Percentiles rank a stretch among this genome's conserved stretches.
phyloP scores from a whole-genome alignment of 768 basidiomycete species.

The Xerocomellus intermedius region DNA sequence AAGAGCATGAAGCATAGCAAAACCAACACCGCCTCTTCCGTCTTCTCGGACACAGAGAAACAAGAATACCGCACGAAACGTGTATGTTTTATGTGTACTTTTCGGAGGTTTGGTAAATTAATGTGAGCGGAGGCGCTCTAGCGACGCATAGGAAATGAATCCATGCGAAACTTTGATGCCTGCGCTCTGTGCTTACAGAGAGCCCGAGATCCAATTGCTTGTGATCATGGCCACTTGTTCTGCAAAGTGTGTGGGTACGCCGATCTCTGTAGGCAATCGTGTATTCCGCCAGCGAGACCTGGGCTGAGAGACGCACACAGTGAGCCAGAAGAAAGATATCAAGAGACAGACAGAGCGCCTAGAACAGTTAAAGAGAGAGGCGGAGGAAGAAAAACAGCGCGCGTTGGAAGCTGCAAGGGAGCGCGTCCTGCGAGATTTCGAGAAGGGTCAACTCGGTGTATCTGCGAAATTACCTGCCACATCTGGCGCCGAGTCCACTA shows the following conservation, averaged over 20 bases:
- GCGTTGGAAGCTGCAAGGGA: conserved; percentile 78
- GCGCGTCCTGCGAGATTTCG: conserved; percentile 87
- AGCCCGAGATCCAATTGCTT: conserved; percentile 82
- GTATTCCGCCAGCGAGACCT: conserved; percentile 1
- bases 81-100: conserved; percentile 37
- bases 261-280: conserved; percentile 63
- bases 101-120: background rate
- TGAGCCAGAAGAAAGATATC: conserved; percentile 89
- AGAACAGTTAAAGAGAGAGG: conserved; percentile 70
- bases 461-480: conserved; percentile 41
- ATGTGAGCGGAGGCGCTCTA: conserved; percentile 13
- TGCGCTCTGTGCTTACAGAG: conserved; percentile 86
- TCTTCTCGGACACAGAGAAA: conserved; percentile 88
- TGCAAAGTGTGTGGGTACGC: conserved; percentile 94
- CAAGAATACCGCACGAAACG: conserved; percentile 82
- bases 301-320: conserved; percentile 38
- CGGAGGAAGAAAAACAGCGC: conserved; percentile 72
- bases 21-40: conserved; percentile 86
- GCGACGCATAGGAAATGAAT: conserved; percentile 71
- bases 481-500: conserved; percentile 34
- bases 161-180: conserved; percentile 88
- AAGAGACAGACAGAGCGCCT: conserved; percentile 85
- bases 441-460: conserved; percentile 77
- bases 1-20: conserved; percentile 89
- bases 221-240: conserved; percentile 85